phyloP scores from a whole-genome alignment of 2,329 filamentous ascomycete genomes.

The Colletotrichum melonis region DNA sequence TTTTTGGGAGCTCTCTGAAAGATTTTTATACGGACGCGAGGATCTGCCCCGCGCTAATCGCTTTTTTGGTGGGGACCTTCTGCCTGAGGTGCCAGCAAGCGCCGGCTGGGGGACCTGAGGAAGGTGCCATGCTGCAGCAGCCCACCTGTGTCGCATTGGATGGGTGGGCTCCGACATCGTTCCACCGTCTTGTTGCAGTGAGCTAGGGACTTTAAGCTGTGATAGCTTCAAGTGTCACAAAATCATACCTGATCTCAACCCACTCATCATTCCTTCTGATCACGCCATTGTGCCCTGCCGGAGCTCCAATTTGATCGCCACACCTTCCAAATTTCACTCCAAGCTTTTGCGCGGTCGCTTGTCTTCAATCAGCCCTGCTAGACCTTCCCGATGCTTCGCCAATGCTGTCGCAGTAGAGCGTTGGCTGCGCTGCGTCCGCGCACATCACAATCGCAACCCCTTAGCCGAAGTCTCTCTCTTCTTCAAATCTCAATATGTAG shows the following conservation, averaged over 20 bases:
- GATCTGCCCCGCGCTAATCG: conserved; percentile 36
- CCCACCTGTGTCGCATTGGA: neutral
- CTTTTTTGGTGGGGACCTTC: conserved; percentile 42
- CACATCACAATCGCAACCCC: neutral
- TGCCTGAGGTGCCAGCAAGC: conserved; percentile 28
- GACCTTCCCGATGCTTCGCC: conserved; percentile 30
- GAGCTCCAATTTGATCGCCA: neutral
- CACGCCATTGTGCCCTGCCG: conserved; percentile 1
- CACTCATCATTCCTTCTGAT: neutral
- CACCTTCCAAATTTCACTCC: neutral
- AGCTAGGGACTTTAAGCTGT: conserved; percentile 5
- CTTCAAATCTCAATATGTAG: neutral
- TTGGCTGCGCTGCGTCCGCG: conserved; percentile 19
- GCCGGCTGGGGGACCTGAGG: neutral
- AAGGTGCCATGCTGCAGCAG: conserved; percentile 3
- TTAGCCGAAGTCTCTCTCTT: neutral
- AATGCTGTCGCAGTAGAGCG: conserved; percentile 30
- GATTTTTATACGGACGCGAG: conserved; percentile 49
- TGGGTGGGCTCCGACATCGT: neutral
- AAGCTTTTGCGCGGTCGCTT: neutral
- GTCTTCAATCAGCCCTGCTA: neutral
- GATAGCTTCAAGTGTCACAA: conserved; percentile 30
- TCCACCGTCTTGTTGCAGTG: conserved; percentile 3
- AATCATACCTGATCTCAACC: neutral
- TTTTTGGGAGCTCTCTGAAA: conserved; percentile 44